A percentile compares a stretch with the other conserved stretches of the same genome.
phyloP scores from a whole-genome alignment of 2,329 filamentous ascomycete genomes.

The Chaetoscypha palmicola region DNA sequence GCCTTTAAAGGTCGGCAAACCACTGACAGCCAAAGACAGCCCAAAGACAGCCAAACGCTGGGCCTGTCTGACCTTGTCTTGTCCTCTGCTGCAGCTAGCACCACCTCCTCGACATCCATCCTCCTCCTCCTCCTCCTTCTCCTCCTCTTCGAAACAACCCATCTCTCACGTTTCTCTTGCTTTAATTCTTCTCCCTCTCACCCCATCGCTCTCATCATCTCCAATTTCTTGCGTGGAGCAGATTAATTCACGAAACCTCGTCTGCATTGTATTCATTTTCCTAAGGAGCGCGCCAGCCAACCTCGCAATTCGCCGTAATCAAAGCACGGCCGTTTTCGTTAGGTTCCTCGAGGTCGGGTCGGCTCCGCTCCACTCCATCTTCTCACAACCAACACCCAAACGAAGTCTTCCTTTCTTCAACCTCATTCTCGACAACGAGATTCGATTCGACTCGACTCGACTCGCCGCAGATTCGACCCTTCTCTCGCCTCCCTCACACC shows the following conservation, averaged over 20 bases:
- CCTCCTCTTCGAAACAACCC: background rate
- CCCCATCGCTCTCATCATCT: background rate
- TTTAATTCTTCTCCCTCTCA: background rate
- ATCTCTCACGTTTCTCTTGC: background rate
- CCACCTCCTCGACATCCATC: background rate
- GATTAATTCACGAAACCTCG: background rate
- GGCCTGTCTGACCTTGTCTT: background rate
- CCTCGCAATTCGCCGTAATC: conserved; percentile 13
- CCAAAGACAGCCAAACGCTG: too few relatives aligned
- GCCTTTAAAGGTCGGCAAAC: too few relatives aligned
- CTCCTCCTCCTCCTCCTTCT: background rate
- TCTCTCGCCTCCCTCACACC: background rate
- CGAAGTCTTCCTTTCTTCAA: background rate
- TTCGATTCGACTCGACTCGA: background rate
- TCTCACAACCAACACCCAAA: conserved; percentile 2
- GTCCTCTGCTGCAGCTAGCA: background rate
- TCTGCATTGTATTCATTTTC: background rate
- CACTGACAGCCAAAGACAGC: too few relatives aligned
- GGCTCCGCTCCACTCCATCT: background rate
- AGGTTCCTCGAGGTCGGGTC: conserved; percentile 1
- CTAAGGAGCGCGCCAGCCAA: background rate
- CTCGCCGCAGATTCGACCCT: background rate
- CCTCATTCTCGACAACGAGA: background rate
- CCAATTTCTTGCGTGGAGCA: background rate
- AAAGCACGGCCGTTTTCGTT: conserved; percentile 17